Evolutionary conservation across 2,329 filamentous ascomycete species (phyloP).

Genomic region (Fusarium luffae): DNA sequence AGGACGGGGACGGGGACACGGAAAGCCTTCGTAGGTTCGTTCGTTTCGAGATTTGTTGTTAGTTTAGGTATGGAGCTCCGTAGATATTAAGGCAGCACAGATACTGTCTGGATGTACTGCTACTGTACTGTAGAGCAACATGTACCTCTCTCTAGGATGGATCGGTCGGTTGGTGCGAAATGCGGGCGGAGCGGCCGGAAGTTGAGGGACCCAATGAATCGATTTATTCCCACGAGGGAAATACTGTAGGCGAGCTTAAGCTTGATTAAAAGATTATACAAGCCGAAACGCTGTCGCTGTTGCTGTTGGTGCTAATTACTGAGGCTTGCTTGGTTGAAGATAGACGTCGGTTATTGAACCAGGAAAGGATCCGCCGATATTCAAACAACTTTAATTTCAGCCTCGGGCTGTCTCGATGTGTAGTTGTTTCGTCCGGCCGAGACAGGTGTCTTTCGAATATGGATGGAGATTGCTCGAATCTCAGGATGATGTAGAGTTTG

Average conservation of each 20-base stretch:
- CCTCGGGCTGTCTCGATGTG: neutral
- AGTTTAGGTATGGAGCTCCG: neutral
- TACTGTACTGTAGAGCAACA: neutral
- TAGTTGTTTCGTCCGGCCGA: slow-evolving; percentile 14
- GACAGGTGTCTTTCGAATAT: slow-evolving; percentile 14
- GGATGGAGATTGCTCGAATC: slow-evolving; percentile 21
- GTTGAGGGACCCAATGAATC: slow-evolving; percentile 26
- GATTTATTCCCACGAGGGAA: slow-evolving; percentile 29
- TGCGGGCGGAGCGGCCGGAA: slow-evolving; percentile 31
- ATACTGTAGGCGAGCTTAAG: slow-evolving; percentile 19
- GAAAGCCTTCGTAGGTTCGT: slow-evolving; percentile 5
- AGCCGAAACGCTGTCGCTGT: slow-evolving; percentile 5
- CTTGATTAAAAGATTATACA: slow-evolving; percentile 26
- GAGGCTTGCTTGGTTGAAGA: neutral
- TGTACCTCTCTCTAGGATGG: slow-evolving; percentile 28
- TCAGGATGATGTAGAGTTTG: slow-evolving; percentile 10
- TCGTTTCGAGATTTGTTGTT: slow-evolving; percentile 34
- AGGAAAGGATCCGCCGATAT: slow-evolving; percentile 3
- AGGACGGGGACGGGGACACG: slow-evolving; percentile 25
- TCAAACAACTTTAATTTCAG: slow-evolving; percentile 20
- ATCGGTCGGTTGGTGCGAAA: slow-evolving; percentile 6
- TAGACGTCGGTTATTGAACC: neutral
- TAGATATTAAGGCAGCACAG: neutral
- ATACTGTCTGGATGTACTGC: neutral
- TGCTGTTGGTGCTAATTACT: slow-evolving; percentile 12